These are phyloP conservation scores for Arachnomyces sp. DNA, from an alignment of 2,329 filamentous ascomycete genomes.

Conservation along the genomic window DNA sequence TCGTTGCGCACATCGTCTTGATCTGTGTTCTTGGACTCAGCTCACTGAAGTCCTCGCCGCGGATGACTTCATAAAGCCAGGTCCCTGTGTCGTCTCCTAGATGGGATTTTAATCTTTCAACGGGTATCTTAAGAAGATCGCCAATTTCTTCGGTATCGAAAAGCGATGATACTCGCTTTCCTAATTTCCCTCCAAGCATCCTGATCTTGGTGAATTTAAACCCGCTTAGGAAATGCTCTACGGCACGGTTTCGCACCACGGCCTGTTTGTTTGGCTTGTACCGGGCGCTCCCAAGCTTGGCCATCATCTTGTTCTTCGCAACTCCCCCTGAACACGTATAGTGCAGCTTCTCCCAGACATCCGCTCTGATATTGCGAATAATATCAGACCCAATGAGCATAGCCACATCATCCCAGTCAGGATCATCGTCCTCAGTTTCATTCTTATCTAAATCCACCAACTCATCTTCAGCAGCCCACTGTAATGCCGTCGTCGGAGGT, in stretches of 20 bases:
- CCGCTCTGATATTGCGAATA: slow-evolving; percentile 62
- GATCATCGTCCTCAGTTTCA: slow-evolving; percentile 67
- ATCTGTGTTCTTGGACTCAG: slow-evolving; percentile 87
- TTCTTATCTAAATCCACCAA: slow-evolving; percentile 66
- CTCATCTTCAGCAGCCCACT: slow-evolving; percentile 72
- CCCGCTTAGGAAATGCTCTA: slow-evolving; percentile 65
- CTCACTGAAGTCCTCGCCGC: slow-evolving; percentile 78
- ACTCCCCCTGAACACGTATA: slow-evolving; percentile 92
- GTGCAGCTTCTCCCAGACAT: slow-evolving; percentile 60
- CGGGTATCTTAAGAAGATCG: slow-evolving; percentile 62
- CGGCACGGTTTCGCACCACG: slow-evolving; percentile 77
- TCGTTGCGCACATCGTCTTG: slow-evolving; percentile 95
- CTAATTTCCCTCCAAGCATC: slow-evolving; percentile 89
- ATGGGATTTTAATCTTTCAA: slow-evolving; percentile 68
- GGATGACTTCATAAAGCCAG: slow-evolving; percentile 78
- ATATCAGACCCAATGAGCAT: slow-evolving; percentile 85
- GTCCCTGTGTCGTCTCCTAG: slow-evolving; percentile 75
- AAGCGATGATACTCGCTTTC: slow-evolving; percentile 70
- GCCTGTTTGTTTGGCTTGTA: slow-evolving; percentile 95
- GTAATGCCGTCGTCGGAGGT: slow-evolving; percentile 63
- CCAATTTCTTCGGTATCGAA: slow-evolving; percentile 75
- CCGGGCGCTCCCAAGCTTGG: slow-evolving; percentile 82
- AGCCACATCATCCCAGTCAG: slow-evolving; percentile 93
- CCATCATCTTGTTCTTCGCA: slow-evolving; percentile 86
- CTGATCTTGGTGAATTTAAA: slow-evolving; percentile 95